Conservation (phyloP, 768 basidiomycete species). For the Hygrophorus russula region DNA sequence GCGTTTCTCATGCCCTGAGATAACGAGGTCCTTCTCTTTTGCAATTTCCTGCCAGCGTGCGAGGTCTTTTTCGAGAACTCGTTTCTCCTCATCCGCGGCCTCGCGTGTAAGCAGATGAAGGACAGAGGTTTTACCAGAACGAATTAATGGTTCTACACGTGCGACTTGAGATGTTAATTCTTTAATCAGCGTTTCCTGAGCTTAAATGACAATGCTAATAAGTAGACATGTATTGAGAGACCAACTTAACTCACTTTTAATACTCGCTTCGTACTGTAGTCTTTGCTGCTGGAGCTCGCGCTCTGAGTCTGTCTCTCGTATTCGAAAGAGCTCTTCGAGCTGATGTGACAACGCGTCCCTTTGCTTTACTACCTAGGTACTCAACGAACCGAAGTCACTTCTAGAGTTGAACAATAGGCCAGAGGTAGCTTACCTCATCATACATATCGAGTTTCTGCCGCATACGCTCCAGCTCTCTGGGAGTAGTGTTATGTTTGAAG, state of each 20-base stretch:
- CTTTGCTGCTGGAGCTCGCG: slow-evolving; percentile 35
- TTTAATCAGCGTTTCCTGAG: slow-evolving; percentile 42
- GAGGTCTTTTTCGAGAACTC: slow-evolving; percentile 36
- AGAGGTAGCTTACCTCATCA: slow-evolving; percentile 1
- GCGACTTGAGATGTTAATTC: slow-evolving; percentile 45
- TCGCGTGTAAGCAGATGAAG: slow-evolving; percentile 66
- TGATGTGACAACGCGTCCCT: slow-evolving; percentile 37
- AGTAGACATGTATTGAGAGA: background rate
- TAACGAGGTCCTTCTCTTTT: slow-evolving; percentile 28
- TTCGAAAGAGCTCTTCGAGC: slow-evolving; percentile 45
- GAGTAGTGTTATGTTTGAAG: slow-evolving; percentile 2
- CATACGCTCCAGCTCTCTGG: slow-evolving; percentile 4
- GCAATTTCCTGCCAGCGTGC: slow-evolving; percentile 28
- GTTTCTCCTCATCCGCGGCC: slow-evolving; percentile 60
- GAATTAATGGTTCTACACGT: slow-evolving; percentile 42
- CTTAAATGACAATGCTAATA: slow-evolving; percentile 21
- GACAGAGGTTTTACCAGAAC: slow-evolving; percentile 35
- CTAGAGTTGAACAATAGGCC: background rate
- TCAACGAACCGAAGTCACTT: no score
- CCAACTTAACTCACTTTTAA: slow-evolving; percentile 31
- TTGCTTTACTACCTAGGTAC: slow-evolving; percentile 9
- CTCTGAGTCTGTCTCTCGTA: slow-evolving; percentile 60
- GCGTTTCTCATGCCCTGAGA: slow-evolving; percentile 32
- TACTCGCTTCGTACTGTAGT: slow-evolving; percentile 37
- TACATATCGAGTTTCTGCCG: background rate